Evolutionary conservation across 2,329 filamentous ascomycete genomes (phyloP), one percentile per base, ranked within the genome.

Genomic region (Magnaporthales sp.): DNA sequence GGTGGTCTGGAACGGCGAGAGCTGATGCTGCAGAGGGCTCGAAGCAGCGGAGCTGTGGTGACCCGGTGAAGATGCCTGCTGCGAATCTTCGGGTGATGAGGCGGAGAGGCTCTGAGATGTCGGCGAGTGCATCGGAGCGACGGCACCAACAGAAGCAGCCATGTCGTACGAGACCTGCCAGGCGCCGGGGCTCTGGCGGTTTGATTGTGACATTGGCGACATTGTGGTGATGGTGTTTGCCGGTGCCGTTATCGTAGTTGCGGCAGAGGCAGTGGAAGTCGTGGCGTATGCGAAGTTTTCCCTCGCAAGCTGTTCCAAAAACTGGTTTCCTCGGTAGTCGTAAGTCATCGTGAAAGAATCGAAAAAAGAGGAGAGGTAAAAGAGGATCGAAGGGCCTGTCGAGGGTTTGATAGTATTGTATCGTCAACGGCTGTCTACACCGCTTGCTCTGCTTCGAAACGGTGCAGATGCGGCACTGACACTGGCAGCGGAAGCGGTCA

Each of bases 301-400:
- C 77, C 83, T 81, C 72, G 78, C 76, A 71, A 80, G 82, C 74
- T 88, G 80, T 74, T 88, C 86, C 74, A 89, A 75, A 74, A 89
- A 81, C 75, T 81, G 72, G 63, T 88, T 85, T 77, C 81, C 82
- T 77, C 80, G 81, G 75, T 85, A 89, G 75, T 88, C 84, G 80
- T 84, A 83, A 78, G 82, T 83, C 86, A 84, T 84, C 76, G 75
- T 83, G 74, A 71, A 70, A 73, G 71, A 70, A 71, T 71, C 72
- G 73, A 19, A 70, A 75, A 69, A 68, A 67, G 68, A 65, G 38
- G 27, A 54, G 63, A 54, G 31, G 62, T 3, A 51, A 64, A 29
- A 54, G 26, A 38, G 19, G 24, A 3, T n/a, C 15, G 31, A 22
- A 13, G 24, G 69, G 65, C 66, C 66, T 74, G 73, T 72, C 72